phyloP scores from a whole-genome alignment of 768 basidiomycete species.

The Leccinum arenicola region DNA sequence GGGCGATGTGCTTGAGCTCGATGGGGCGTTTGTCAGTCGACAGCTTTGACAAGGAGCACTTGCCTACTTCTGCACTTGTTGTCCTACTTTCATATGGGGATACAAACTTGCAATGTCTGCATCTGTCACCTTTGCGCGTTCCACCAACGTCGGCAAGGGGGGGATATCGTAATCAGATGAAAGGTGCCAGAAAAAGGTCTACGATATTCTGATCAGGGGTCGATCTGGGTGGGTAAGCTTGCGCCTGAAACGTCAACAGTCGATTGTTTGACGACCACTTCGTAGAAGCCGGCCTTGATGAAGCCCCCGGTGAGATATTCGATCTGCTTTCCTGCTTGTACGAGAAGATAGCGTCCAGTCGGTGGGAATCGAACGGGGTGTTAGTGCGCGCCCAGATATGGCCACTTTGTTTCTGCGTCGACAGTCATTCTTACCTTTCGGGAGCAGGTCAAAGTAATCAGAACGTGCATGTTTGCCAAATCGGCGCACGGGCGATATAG shows the following conservation, averaged over 20 bases:
- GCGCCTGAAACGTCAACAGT: constrained; percentile 65
- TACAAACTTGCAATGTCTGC: constrained; percentile 42
- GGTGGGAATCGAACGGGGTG: constrained; percentile 80
- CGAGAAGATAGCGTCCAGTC: constrained; percentile 77
- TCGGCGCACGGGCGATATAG: no score
- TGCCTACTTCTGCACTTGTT: constrained; percentile 79
- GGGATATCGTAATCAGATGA: constrained; percentile 80
- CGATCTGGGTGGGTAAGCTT: constrained; percentile 60
- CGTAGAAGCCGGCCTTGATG: constrained; percentile 91
- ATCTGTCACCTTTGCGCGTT: constrained; percentile 42
- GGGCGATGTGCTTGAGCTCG: constrained; percentile 76
- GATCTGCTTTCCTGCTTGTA: constrained; percentile 95
- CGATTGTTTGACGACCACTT: constrained; percentile 85
- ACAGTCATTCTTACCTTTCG: no score
- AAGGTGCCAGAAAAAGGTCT: constrained; percentile 95
- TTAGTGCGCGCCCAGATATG: constrained; percentile 81
- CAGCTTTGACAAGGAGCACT: neutral
- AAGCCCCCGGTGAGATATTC: constrained; percentile 84
- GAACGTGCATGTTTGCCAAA: no score
- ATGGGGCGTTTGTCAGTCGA: constrained; percentile 37
- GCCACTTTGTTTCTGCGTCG: no score
- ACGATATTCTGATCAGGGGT: constrained; percentile 93
- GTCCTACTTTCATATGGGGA: constrained; percentile 79
- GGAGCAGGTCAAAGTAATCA: no score
- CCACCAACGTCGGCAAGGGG: constrained; percentile 54